Conservation (phyloP, 768 basidiomycete species). For the Rhodosporidiobolus sp. region DNA sequence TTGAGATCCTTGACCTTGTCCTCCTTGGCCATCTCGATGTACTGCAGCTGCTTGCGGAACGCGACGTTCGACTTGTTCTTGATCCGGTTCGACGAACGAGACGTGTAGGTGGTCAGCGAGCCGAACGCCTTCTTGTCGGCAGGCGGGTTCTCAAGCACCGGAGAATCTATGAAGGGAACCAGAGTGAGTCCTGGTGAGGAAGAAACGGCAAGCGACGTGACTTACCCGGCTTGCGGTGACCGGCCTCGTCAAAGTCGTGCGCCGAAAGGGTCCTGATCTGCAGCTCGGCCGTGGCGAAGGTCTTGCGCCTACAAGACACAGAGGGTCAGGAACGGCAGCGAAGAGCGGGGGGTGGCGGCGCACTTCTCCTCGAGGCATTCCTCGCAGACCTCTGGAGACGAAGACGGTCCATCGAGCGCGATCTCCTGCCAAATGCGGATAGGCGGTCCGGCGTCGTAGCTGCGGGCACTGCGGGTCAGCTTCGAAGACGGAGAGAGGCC, state of each 20-base stretch:
- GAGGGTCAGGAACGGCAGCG: not conserved
- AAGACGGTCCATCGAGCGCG: not conserved
- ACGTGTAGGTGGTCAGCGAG: not conserved
- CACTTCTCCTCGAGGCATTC: constrained; percentile 64
- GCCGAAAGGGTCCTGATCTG: constrained; percentile 7
- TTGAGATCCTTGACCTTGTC: constrained; percentile 78
- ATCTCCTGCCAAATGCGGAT: constrained; percentile 17
- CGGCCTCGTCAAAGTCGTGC: constrained; percentile 18
- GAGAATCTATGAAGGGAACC: not conserved
- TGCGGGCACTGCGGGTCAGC: not conserved
- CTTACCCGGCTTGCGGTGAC: constrained; percentile 19
- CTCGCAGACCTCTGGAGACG: constrained; percentile 55
- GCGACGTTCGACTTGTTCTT: constrained; percentile 54
- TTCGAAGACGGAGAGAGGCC: not conserved
- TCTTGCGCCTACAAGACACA: constrained; percentile 4
- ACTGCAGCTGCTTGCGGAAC: constrained; percentile 49
- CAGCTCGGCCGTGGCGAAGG: constrained; percentile 16
- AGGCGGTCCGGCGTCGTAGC: constrained; percentile 24
- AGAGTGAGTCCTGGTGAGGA: fast-evolving
- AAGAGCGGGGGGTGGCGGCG: constrained; percentile 8
- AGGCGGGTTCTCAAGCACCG: not conserved
- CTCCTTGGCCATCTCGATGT: constrained; percentile 60
- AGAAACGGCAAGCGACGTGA: not conserved
- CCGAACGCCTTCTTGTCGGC: not conserved
- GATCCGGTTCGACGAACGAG: constrained; percentile 60